A percentile compares a stretch with the other conserved stretches of the same genome.
Conservation (phyloP, 768 basidiomycete species). For the Scleroderma citrinum region DNA sequence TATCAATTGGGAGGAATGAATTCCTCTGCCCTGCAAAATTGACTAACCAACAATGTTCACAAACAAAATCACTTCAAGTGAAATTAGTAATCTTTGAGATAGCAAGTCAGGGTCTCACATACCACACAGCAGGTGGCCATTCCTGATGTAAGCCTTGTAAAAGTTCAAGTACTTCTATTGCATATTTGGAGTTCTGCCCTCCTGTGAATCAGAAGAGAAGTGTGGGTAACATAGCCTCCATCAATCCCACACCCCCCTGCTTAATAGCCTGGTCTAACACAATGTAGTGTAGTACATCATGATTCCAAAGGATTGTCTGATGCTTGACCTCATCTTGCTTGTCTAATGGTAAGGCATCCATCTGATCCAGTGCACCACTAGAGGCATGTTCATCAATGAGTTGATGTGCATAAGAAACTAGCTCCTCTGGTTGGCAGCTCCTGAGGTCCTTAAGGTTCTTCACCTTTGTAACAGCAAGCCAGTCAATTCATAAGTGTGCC, state of each 20-base stretch:
- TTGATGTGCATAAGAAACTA: not conserved
- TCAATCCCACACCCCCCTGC: conserved; percentile 23
- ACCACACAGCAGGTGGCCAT: conserved; percentile 20
- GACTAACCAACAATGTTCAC: too few species aligned
- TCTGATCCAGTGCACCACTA: not conserved
- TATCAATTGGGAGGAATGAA: conserved; percentile 20
- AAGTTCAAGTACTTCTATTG: conserved; percentile 22
- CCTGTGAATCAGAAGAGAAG: conserved; percentile 22
- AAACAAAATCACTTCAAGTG: too few species aligned
- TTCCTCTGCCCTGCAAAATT: too few species aligned
- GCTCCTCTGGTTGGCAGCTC: not conserved
- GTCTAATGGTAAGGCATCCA: not conserved
- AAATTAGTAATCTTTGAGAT: too few species aligned
- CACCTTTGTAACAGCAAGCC: conserved; percentile 22
- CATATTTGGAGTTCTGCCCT: conserved; percentile 15
- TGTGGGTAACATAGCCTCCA: conserved; percentile 20
- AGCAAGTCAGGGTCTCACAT: not conserved
- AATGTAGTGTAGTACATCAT: conserved; percentile 34
- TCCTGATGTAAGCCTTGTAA: conserved; percentile 22
- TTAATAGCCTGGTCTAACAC: conserved; percentile 31
- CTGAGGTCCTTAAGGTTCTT: conserved; percentile 21
- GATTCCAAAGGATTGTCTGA: conserved; percentile 31
- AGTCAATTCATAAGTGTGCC: conserved; percentile 32
- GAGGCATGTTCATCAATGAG: not conserved
- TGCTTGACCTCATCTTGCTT: conserved; percentile 20